phyloP scores from a whole-genome alignment of 2,329 filamentous ascomycete species.

The Dactylonectria macrodidyma region DNA sequence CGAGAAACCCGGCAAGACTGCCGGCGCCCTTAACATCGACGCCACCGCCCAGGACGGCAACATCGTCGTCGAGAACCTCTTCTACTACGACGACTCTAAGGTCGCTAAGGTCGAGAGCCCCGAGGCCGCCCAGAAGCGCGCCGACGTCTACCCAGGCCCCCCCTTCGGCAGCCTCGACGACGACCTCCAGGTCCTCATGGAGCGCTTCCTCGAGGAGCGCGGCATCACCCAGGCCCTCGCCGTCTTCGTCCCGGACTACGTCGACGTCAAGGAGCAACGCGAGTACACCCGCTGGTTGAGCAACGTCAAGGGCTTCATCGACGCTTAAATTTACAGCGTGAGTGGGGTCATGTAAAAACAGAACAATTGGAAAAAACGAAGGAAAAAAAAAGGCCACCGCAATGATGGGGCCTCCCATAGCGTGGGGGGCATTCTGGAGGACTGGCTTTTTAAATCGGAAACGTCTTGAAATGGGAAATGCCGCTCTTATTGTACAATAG shows the following conservation, averaged over 20 bases:
- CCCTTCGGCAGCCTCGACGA: slow-evolving; percentile 96
- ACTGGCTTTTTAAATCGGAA: slow-evolving; percentile 32
- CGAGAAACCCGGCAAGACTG: slow-evolving; percentile 82
- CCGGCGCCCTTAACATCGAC: slow-evolving; percentile 87
- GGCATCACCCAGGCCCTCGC: slow-evolving; percentile 90
- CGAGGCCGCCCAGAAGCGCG: slow-evolving; percentile 82
- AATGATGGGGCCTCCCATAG: not conserved
- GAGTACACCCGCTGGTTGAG: slow-evolving; percentile 95
- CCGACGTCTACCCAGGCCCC: slow-evolving; percentile 89
- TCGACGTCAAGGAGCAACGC: slow-evolving; percentile 98
- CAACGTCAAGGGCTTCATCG: slow-evolving; percentile 88
- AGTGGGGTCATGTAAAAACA: too few species aligned
- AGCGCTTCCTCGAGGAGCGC: slow-evolving; percentile 95
- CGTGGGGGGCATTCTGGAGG: slow-evolving; percentile 10
- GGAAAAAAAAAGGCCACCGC: not conserved
- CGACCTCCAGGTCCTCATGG: slow-evolving; percentile 92
- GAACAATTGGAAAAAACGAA: too few species aligned
- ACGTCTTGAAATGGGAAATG: slow-evolving; percentile 45
- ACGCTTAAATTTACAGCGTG: slow-evolving; percentile 65
- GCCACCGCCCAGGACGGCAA: slow-evolving; percentile 88
- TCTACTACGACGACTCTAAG: slow-evolving; percentile 85
- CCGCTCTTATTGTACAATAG: slow-evolving; percentile 51
- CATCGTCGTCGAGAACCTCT: slow-evolving; percentile 91
- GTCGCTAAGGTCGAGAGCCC: slow-evolving; percentile 83
- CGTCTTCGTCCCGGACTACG: slow-evolving; percentile 94